A percentile compares a stretch with the other conserved stretches of the same genome.
Evolutionary conservation across 768 basidiomycete genomes (phyloP).

Genomic region (Suillus lakei): DNA sequence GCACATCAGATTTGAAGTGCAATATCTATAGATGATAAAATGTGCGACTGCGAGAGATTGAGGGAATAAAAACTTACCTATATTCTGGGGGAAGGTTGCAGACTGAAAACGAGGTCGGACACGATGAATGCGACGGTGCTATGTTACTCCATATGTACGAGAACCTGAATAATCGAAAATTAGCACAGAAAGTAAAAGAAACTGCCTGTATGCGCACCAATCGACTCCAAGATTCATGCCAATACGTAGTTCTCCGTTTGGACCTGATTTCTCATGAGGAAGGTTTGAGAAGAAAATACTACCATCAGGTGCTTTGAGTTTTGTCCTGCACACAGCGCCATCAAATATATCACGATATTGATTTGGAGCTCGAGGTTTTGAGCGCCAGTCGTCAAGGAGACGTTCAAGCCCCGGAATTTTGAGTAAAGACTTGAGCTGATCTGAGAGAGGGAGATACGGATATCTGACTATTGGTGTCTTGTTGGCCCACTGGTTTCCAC

Average conservation of each 20-base stretch:
- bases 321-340: conserved; percentile 23
- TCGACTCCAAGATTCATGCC: conserved; percentile 35
- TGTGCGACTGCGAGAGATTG: background rate
- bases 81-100: conserved; percentile 34
- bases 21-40: conserved; percentile 23
- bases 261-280: conserved; percentile 10
- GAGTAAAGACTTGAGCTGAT: conserved; percentile 16
- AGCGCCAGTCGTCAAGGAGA: conserved; percentile 21
- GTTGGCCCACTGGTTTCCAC: background rate
- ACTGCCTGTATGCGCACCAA: conserved; percentile 24
- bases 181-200: background rate
- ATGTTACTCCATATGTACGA: conserved; percentile 40
- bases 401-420: conserved; percentile 31
- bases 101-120: conserved; percentile 40
- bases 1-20: conserved; percentile 28
- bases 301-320: conserved; percentile 29
- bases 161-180: conserved; percentile 31
- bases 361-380: conserved; percentile 7
- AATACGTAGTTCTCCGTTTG: conserved; percentile 33
- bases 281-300: conserved; percentile 30
- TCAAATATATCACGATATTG: conserved; percentile 32
- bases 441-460: conserved; percentile 10
- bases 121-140: conserved; percentile 39
- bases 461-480: conserved; percentile 9
- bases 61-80: conserved; percentile 19